Percentiles rank a stretch among this genome's conserved stretches.
Conservation (phyloP, 176 grass and related monocot species). For the Zea mays region Zm-B73-REFERENCE-NAM-5.0 NC_050096.1:147644501-147645000, state of each 20-base stretch:
- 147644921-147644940: not conserved
- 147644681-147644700: slow-evolving; percentile 22
- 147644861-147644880: not conserved
- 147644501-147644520: slow-evolving; percentile 42
- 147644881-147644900: not conserved
- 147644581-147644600: slow-evolving; percentile 82
- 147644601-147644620: slow-evolving; percentile 10
- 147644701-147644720: slow-evolving; percentile 16
- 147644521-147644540: slow-evolving; percentile 49
- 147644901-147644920: not conserved
- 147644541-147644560: slow-evolving; percentile 72
- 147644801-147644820: not conserved
- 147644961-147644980: not conserved
- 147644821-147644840: not conserved
- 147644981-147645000: not conserved
- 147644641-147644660: not conserved
- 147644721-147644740: slow-evolving; percentile 7
- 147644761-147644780: not conserved
- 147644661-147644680: slow-evolving; percentile 4
- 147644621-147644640: not conserved
- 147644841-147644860: not conserved
- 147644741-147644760: not conserved
- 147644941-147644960: not conserved
- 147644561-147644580: slow-evolving; percentile 77
- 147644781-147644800: not conserved